Percentiles rank a stretch among this genome's conserved stretches.
Evolutionary conservation across 2,329 filamentous ascomycete genomes (phyloP).

Genomic region (Colletotrichum tamarilloi): DNA sequence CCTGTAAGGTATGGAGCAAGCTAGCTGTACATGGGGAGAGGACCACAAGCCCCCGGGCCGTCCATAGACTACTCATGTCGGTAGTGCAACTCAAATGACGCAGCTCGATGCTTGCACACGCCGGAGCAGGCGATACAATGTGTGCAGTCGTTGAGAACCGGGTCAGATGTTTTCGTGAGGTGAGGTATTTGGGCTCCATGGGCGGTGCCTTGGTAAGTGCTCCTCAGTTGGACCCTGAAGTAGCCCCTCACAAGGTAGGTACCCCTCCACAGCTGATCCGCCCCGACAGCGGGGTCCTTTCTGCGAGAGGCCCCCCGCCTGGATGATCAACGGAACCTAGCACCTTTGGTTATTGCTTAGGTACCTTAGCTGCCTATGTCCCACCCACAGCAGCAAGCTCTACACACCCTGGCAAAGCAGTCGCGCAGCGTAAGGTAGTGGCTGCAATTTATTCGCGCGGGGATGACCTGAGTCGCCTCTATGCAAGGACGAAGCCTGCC

Average conservation of each 20-base stretch:
- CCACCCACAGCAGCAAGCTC: slow-evolving; percentile 3
- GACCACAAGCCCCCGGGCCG: not conserved
- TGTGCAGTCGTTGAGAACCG: not conserved
- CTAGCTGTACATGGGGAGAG: not conserved
- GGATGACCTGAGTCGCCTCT: slow-evolving; percentile 26
- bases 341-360: not conserved
- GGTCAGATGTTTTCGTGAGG: not conserved
- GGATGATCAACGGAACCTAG: slow-evolving; percentile 6
- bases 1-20: not conserved
- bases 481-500: slow-evolving; percentile 16
- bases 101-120: not conserved
- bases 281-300: slow-evolving; percentile 9
- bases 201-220: not conserved
- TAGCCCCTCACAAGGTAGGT: not conserved
- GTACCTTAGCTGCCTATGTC: not conserved
- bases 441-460: slow-evolving; percentile 10
- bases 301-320: not conserved
- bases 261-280: slow-evolving; percentile 10
- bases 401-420: not conserved
- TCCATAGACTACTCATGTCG: not conserved
- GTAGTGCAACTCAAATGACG: not conserved
- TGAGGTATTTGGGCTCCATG: not conserved
- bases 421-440: not conserved
- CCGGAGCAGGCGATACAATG: not conserved
- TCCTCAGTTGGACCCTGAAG: slow-evolving; percentile 2